These are phyloP conservation scores for Penicillium flavigenum DNA, from an alignment of 495 filamentous ascomycete species.

Conservation along the genomic window DNA sequence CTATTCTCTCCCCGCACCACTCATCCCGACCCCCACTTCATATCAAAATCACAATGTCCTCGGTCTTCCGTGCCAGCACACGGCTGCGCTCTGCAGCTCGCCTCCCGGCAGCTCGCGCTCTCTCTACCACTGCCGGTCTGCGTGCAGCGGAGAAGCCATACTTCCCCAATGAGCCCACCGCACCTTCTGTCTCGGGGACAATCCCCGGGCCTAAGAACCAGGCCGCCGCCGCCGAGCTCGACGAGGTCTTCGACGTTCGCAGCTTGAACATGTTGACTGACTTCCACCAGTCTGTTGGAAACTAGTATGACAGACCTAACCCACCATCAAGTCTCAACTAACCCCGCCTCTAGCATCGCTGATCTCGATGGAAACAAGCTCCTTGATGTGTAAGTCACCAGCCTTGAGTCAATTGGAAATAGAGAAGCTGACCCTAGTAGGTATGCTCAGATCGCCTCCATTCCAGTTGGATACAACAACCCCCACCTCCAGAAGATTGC, in stretches of 20 bases:
- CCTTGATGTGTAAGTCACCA: slow-evolving; percentile 67
- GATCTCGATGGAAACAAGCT: slow-evolving; percentile 74
- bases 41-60: slow-evolving; percentile 40
- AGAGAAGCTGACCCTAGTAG: slow-evolving; percentile 40
- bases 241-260: slow-evolving; percentile 89
- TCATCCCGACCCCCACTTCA: neutral
- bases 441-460: slow-evolving; percentile 95
- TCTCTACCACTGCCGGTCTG: slow-evolving; percentile 44
- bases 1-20: slow-evolving; percentile 19
- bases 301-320: slow-evolving; percentile 48
- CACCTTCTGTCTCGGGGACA: slow-evolving; percentile 68
- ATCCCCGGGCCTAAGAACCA: slow-evolving; percentile 82
- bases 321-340: slow-evolving; percentile 26
- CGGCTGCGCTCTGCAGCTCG: slow-evolving; percentile 42
- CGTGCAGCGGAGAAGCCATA: slow-evolving; percentile 52
- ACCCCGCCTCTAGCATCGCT: slow-evolving; percentile 58
- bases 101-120: slow-evolving; percentile 38
- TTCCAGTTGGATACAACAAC: slow-evolving; percentile 97
- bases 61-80: slow-evolving; percentile 44
- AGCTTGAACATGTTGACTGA: slow-evolving; percentile 90
- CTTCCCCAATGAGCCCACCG: slow-evolving; percentile 72
- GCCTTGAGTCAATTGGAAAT: neutral
- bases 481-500: slow-evolving; percentile 71
- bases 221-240: slow-evolving; percentile 67
- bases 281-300: slow-evolving; percentile 66